Evolutionary conservation across 1,139 yeast genomes (phyloP), one percentile per base, ranked within the genome.

Genomic region (Hansenula sp.): DNA sequence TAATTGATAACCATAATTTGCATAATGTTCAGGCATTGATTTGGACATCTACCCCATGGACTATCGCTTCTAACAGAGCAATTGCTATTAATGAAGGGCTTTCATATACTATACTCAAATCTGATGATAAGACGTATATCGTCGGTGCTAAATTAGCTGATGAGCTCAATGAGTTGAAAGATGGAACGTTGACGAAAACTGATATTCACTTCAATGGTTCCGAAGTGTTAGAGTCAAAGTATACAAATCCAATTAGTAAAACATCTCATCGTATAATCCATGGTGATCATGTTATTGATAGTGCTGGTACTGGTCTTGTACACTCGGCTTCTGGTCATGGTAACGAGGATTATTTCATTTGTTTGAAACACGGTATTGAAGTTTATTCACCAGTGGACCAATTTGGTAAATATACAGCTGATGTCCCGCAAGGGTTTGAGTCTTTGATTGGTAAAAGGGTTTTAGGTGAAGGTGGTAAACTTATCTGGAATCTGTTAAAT

Each of bases 11-110:
- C 24, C 24, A 45, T 40, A 16, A 17, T 2, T 19, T 43, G 11
- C 27, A 29, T 8, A 42, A 42, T 47, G 49, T 58, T 51, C 36
- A 54, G 59, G 57, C 66, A 1, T 66, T 85, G 49, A 88, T 93
- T 45, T 93, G 99, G 99, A 93, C 99, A 0, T 90, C 97, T 1
- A 93, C 99, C 1, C 98, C 99, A 0, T 93, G 99, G 99, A 94
- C 99, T 0, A 70, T 94, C 32, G 87, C 89, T 3, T 84, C 96
- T 0, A 93, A 94, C 59, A 74, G 76, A 50, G 98, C 98, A 0
- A 79, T 93, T 41, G 85, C 95, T 41, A 74, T 86, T 36, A 80
- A 88, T 57, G 65, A 77, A 27, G 67, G 72, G 1, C 67, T 87
- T 48, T 61, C 63, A 0, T 93, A 93, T 61, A 77, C 82, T 0